Conservation (phyloP, 1,284 basidiomycete genomes). For the Sanguinoderma infundibulare region DNA sequence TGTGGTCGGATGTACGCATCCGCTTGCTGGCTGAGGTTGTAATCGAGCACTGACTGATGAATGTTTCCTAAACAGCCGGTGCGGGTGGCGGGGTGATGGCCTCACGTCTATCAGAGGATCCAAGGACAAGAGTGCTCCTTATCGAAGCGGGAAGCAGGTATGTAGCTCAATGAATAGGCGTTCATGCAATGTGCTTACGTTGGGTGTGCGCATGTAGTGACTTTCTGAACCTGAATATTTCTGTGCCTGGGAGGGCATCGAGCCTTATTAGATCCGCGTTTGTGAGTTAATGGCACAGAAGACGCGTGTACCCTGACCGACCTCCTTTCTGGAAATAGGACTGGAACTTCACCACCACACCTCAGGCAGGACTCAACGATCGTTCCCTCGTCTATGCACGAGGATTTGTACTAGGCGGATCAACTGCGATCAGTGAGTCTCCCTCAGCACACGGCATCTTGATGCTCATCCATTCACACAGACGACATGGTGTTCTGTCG, state of each 20-base stretch:
- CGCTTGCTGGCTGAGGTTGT: not conserved
- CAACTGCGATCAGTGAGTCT: constrained; percentile 17
- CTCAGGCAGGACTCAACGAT: constrained; percentile 13
- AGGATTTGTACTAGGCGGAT: constrained; percentile 22
- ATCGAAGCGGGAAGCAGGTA: constrained; percentile 25
- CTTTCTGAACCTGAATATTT: constrained; percentile 7
- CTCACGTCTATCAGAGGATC: constrained; percentile 22
- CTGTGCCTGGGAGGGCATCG: not conserved
- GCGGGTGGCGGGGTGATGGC: constrained; percentile 24
- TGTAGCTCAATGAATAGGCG: not conserved
- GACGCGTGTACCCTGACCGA: not conserved
- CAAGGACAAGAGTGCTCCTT: constrained; percentile 20
- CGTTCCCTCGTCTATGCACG: constrained; percentile 15
- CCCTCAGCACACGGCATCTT: not conserved
- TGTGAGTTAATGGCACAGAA: not conserved
- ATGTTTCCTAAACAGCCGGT: constrained; percentile 31
- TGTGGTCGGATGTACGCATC: not conserved
- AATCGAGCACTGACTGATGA: not conserved
- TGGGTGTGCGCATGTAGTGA: not conserved
- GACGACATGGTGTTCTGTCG: constrained; percentile 8
- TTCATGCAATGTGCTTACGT: not conserved
- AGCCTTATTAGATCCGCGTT: constrained; percentile 6
- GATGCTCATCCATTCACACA: not conserved
- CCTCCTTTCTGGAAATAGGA: not conserved
- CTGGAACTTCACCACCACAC: constrained; percentile 23